Percentiles rank a stretch among this genome's conserved stretches.
These are phyloP conservation scores for Nigrograna mackinnonii DNA, from an alignment of 2,329 filamentous ascomycete genomes.

Conservation along the genomic window DNA sequence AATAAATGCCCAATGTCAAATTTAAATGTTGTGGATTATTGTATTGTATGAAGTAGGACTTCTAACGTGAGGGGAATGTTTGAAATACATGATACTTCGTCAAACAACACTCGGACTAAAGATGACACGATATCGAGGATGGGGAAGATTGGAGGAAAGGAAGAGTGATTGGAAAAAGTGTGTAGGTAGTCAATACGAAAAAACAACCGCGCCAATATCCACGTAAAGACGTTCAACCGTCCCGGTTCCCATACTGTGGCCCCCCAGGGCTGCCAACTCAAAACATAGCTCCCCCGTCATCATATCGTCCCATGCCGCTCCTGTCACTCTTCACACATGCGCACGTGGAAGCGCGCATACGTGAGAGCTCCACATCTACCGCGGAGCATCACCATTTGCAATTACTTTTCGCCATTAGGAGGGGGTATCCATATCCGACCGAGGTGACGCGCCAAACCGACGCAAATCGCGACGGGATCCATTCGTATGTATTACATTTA, in stretches of 20 bases:
- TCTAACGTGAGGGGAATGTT: conserved; percentile 24
- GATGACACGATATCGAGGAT: conserved; percentile 27
- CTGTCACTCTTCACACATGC: conserved; percentile 13
- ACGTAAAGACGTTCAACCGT: conserved; percentile 40
- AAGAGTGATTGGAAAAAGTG: conserved; percentile 19
- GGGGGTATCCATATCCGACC: conserved; percentile 44
- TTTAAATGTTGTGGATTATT: conserved; percentile 17
- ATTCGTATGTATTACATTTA: conserved; percentile 31
- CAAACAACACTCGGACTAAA: conserved; percentile 23
- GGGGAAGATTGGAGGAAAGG: conserved; percentile 13
- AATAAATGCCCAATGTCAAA: too few species aligned
- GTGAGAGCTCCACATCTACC: too few species aligned
- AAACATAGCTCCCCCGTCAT: conserved; percentile 32
- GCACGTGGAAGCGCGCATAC: conserved; percentile 19
- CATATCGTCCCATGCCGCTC: conserved; percentile 29
- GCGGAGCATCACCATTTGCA: conserved; percentile 23
- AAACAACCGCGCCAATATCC: conserved; percentile 39
- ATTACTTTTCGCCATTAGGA: conserved; percentile 43
- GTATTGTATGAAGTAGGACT: conserved; percentile 23
- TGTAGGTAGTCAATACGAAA: conserved; percentile 11
- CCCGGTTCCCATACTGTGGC: conserved; percentile 23
- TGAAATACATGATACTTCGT: conserved; percentile 36
- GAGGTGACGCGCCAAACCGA: conserved; percentile 32
- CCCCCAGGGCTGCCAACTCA: conserved; percentile 29
- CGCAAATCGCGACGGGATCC: conserved; percentile 22